phyloP scores from a whole-genome alignment of 2,329 filamentous ascomycete species.

The Periconia sp. region DNA sequence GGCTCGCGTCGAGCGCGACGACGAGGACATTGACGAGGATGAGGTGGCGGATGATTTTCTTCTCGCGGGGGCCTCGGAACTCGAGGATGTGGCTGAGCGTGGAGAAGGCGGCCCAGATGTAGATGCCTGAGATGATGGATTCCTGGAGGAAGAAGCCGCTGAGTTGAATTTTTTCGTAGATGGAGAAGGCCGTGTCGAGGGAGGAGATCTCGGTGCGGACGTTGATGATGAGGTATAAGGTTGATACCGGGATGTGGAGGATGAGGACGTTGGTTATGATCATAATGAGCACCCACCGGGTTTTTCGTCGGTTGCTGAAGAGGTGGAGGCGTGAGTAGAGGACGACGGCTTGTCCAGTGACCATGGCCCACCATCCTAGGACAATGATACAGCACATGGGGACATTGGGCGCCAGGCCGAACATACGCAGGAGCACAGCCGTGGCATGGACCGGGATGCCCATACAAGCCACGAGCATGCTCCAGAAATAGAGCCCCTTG shows the following conservation, averaged over 20 bases:
- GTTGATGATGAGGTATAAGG: conserved; percentile 56
- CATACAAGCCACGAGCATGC: conserved; percentile 45
- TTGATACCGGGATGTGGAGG: conserved; percentile 55
- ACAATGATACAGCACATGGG: conserved; percentile 28
- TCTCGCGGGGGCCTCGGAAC: not conserved
- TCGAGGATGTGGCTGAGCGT: conserved; percentile 42
- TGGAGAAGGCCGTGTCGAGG: conserved; percentile 32
- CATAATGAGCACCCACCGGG: conserved; percentile 56
- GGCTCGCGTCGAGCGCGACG: conserved; percentile 24
- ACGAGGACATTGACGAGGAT: conserved; percentile 24
- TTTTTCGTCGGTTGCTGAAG: conserved; percentile 53
- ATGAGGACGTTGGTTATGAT: conserved; percentile 55
- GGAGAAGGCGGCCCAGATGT: conserved; percentile 51
- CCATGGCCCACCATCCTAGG: conserved; percentile 60
- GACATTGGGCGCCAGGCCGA: conserved; percentile 41
- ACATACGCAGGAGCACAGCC: conserved; percentile 48
- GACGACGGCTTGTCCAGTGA: conserved; percentile 62
- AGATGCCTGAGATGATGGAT: conserved; percentile 44
- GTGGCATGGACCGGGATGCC: conserved; percentile 49
- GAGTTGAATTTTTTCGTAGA: conserved; percentile 48
- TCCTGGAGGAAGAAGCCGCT: conserved; percentile 43
- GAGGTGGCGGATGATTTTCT: conserved; percentile 9
- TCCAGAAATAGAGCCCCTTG: conserved; percentile 53
- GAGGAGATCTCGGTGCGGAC: conserved; percentile 32
- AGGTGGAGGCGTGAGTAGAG: conserved; percentile 64